These are phyloP conservation scores for Podospora didyma DNA, from an alignment of 495 filamentous ascomycete species.

Conservation along the genomic window DNA sequence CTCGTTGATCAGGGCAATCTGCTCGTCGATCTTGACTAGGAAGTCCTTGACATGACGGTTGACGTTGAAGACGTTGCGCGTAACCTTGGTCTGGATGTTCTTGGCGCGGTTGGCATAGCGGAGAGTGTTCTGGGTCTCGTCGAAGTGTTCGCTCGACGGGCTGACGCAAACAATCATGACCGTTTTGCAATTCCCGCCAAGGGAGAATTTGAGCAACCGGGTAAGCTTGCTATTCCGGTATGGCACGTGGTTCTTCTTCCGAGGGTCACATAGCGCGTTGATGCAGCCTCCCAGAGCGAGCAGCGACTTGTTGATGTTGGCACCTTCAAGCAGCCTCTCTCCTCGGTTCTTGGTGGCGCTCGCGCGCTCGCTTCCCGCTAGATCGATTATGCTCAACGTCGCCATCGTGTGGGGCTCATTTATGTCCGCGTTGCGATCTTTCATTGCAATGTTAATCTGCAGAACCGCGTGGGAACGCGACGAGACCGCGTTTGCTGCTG, in stretches of 20 bases:
- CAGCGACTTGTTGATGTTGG: constrained; percentile 98
- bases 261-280: constrained; percentile 93
- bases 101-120: constrained; percentile 97
- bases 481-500: constrained; percentile 95
- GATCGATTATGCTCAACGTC: constrained; percentile 95
- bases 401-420: constrained; percentile 98
- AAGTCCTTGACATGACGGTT: constrained; percentile 99
- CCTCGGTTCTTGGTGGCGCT: constrained; percentile 97
- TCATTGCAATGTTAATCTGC: constrained; percentile 92
- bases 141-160: constrained; percentile 93
- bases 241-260: constrained; percentile 89
- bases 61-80: constrained; percentile 97
- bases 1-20: constrained; percentile 89
- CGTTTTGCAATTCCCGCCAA: constrained; percentile 96
- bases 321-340: constrained; percentile 85
- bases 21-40: constrained; percentile 94
- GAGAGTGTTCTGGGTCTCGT: constrained; percentile 97
- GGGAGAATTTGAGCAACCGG: constrained; percentile 90
- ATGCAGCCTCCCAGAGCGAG: constrained; percentile 96
- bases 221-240: constrained; percentile 98
- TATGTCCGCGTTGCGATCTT: constrained; percentile 87
- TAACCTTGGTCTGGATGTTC: constrained; percentile 99
- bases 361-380: constrained; percentile 93
- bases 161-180: constrained; percentile 99
- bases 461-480: constrained; percentile 98